A percentile compares a stretch with the other conserved stretches of the same genome.
Conservation (phyloP, 495 filamentous ascomycete genomes). For the Neurospora sp. region DNA sequence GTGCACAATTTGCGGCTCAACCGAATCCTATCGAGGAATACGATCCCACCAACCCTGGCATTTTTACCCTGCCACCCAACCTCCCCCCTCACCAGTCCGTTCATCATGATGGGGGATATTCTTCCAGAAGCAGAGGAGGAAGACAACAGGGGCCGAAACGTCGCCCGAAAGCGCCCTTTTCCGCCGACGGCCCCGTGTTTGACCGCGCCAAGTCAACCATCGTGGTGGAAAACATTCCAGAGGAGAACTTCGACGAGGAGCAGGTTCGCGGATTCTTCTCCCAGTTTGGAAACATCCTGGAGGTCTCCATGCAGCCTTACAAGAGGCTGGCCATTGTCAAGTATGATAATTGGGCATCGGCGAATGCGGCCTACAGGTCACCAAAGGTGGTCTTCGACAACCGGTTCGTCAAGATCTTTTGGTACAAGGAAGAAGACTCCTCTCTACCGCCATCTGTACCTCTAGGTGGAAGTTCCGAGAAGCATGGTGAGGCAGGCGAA, state of each 20-base stretch:
- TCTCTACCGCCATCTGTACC: constrained; percentile 10
- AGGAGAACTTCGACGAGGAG: constrained; percentile 69
- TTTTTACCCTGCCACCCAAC: neutral
- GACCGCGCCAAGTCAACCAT: constrained; percentile 70
- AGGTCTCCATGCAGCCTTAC: constrained; percentile 65
- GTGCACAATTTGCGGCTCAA: constrained; percentile 1
- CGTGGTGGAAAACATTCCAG: constrained; percentile 88
- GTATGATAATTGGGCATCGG: constrained; percentile 60
- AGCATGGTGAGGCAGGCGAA: constrained; percentile 6
- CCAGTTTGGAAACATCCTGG: constrained; percentile 67
- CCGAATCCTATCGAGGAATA: constrained; percentile 54
- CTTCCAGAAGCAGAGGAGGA: constrained; percentile 7
- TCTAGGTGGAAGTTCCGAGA: constrained; percentile 8
- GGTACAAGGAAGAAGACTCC: constrained; percentile 58
- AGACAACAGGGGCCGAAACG: constrained; percentile 19
- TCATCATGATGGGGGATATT: neutral
- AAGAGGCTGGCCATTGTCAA: constrained; percentile 76
- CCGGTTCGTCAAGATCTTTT: constrained; percentile 95
- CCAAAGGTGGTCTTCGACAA: constrained; percentile 96
- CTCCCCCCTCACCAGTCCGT: constrained; percentile 1
- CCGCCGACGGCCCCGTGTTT: constrained; percentile 60
- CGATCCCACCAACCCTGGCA: constrained; percentile 57
- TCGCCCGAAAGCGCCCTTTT: constrained; percentile 49
- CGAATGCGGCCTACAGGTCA: constrained; percentile 75
- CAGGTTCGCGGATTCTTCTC: constrained; percentile 73